These are phyloP conservation scores for Chenopodium quinoa DNA, from an alignment of 148 eudicot species.

Conservation along the genomic window DNA sequence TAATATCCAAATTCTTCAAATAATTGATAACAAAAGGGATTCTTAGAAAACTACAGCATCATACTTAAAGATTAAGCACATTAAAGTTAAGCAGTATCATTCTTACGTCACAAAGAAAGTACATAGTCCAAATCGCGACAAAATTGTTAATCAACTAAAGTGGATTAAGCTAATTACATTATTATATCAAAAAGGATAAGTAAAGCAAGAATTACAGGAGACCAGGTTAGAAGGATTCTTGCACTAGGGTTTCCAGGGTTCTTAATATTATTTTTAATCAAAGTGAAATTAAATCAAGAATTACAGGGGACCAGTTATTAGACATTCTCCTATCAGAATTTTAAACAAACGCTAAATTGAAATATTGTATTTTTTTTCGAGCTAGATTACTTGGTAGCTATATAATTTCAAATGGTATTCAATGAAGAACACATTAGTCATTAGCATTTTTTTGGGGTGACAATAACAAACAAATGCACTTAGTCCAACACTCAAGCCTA, in stretches of 20 bases:
- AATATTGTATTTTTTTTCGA: too few relatives aligned
- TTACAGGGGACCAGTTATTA: constrained; percentile 13
- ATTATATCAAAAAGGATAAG: neutral
- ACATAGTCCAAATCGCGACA: neutral
- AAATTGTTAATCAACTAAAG: neutral
- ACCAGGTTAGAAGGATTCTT: neutral
- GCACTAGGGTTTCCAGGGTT: neutral
- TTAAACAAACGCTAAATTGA: neutral
- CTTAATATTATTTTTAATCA: neutral
- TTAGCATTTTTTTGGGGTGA: too few relatives aligned
- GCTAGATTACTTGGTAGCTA: too few relatives aligned
- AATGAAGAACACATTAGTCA: too few relatives aligned
- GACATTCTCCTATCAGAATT: neutral
- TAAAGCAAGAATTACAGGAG: neutral
- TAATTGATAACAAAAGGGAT: constrained; percentile 1
- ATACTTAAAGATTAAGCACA: constrained; percentile 1
- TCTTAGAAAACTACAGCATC: neutral
- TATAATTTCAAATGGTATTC: too few relatives aligned
- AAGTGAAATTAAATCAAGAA: constrained; percentile 2
- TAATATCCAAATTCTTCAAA: neutral
- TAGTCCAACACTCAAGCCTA: neutral
- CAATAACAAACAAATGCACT: neutral
- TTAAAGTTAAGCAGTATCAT: constrained; percentile 4
- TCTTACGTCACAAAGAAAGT: constrained; percentile 18
- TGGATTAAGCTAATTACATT: constrained; percentile 5